Percentiles rank a stretch among this genome's conserved stretches.
Evolutionary conservation across 192 early-diverging fungal species (phyloP).

Genomic region (Podila epicladia): DNA sequence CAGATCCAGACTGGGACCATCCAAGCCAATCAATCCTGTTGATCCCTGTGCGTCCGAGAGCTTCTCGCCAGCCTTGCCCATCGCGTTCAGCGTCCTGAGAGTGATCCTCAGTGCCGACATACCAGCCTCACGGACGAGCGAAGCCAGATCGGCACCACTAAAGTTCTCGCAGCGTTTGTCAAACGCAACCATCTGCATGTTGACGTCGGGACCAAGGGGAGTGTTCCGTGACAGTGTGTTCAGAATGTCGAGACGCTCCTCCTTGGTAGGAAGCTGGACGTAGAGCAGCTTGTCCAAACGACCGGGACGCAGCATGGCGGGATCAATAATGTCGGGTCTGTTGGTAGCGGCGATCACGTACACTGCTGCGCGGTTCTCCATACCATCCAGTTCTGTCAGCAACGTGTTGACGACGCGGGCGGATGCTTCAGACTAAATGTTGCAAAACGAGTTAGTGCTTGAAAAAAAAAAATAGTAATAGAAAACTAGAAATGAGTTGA

Average conservation of each 20-base stretch:
- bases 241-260: constrained; percentile 88
- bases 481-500: neutral
- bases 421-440: constrained; percentile 79
- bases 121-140: constrained; percentile 81
- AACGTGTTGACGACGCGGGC: constrained; percentile 98
- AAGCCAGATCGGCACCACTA: constrained; percentile 82
- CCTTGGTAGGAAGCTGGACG: constrained; percentile 87
- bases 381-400: constrained; percentile 96
- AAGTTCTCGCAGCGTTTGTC: constrained; percentile 77
- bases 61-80: constrained; percentile 53
- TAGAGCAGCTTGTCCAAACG: constrained; percentile 98
- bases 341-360: constrained; percentile 99
- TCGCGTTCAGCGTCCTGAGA: constrained; percentile 50
- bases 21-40: constrained; percentile 11
- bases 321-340: constrained; percentile 96
- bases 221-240: constrained; percentile 81
- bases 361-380: constrained; percentile 87
- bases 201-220: constrained; percentile 72
- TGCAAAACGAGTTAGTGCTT: too few relatives aligned
- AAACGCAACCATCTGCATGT: constrained; percentile 64
- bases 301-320: constrained; percentile 97
- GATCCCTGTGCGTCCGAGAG: constrained; percentile 9
- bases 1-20: constrained; percentile 17
- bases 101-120: constrained; percentile 79
- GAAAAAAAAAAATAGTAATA: neutral